A percentile compares a stretch with the other conserved stretches of the same genome.
phyloP scores from a whole-genome alignment of 371 early-diverging fungal genomes.

The Mortierella sp. region DNA sequence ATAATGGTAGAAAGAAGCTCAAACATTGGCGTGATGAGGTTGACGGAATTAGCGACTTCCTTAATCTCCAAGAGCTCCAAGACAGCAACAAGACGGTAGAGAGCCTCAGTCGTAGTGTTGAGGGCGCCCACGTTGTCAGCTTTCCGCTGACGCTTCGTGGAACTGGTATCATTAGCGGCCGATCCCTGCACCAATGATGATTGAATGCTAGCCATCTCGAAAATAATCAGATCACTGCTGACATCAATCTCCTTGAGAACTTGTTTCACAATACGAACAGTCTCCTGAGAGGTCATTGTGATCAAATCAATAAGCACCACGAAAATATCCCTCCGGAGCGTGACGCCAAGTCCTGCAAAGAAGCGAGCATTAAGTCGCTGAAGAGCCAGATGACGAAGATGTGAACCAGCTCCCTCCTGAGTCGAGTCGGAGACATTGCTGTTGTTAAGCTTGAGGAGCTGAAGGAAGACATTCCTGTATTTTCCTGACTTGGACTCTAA shows the following conservation, averaged over 20 bases:
- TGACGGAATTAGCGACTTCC: constrained; percentile 55
- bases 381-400: constrained; percentile 68
- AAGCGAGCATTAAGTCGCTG: constrained; percentile 67
- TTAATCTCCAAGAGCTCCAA: constrained; percentile 79
- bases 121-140: constrained; percentile 19
- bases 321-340: constrained; percentile 66
- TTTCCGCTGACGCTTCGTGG: constrained; percentile 49
- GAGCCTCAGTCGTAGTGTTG: constrained; percentile 52
- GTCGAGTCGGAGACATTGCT: constrained; percentile 57
- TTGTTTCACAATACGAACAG: constrained; percentile 67
- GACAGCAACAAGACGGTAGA: constrained; percentile 70
- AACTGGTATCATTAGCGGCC: constrained; percentile 23
- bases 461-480: constrained; percentile 59
- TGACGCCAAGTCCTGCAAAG: constrained; percentile 58
- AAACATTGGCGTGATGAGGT: constrained; percentile 76
- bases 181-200: constrained; percentile 42
- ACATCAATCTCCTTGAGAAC: constrained; percentile 66
- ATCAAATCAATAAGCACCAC: constrained; percentile 72
- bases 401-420: constrained; percentile 64
- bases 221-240: constrained; percentile 59
- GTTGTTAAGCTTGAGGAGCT: constrained; percentile 60
- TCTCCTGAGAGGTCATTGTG: constrained; percentile 68
- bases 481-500: constrained; percentile 57
- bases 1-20: constrained; percentile 78
- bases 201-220: constrained; percentile 56